Percentiles rank a stretch among this genome's conserved stretches.
Evolutionary conservation across 192 early-diverging fungal species (phyloP).

Genomic region (Linnemannia hyalina): DNA sequence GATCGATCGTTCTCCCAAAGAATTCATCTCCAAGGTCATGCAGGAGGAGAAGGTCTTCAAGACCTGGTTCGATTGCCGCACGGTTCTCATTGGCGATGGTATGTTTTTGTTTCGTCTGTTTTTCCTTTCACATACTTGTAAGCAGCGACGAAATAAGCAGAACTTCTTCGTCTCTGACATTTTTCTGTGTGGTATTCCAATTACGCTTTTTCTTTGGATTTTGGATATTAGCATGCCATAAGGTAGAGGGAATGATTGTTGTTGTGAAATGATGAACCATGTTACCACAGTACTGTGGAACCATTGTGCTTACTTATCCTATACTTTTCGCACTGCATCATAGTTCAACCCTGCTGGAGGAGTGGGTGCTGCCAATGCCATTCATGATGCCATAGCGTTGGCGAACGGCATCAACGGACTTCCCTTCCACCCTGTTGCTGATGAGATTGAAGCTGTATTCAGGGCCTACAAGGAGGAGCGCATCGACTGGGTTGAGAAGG

Average conservation of each 20-base stretch:
- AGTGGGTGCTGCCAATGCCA: background rate
- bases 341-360: background rate
- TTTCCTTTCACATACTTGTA: no score
- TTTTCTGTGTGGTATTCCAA: background rate
- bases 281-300: background rate
- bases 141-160: background rate
- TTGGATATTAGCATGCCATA: background rate
- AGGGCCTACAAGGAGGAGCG: constrained; percentile 20
- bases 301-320: background rate
- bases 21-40: constrained; percentile 24
- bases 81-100: constrained; percentile 34
- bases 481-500: background rate
- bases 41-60: constrained; percentile 40
- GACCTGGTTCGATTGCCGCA: constrained; percentile 28
- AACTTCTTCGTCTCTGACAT: background rate
- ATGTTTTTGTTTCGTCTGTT: background rate
- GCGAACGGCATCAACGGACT: constrained; percentile 29
- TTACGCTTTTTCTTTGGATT: background rate
- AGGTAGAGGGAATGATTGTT: background rate
- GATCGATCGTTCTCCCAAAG: constrained; percentile 2
- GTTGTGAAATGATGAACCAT: no score
- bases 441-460: constrained; percentile 15
- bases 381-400: constrained; percentile 29
- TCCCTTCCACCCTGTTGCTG: background rate
- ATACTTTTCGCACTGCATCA: background rate